These are phyloP conservation scores for Paraphysoderma sedebokerense DNA, from an alignment of 371 early-diverging fungal species.

Conservation along the genomic window DNA sequence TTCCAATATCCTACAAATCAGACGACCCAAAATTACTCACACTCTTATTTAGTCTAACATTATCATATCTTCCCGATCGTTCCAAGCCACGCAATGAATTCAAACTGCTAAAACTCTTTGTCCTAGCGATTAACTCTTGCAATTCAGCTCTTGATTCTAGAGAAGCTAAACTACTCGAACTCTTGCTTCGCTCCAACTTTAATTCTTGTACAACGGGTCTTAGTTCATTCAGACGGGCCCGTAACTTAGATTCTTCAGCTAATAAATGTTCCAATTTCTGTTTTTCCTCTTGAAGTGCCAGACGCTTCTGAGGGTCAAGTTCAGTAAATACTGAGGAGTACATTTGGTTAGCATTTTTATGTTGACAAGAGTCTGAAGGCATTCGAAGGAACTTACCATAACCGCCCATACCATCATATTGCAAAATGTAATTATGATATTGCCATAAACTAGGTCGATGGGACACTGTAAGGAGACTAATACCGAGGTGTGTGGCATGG, in stretches of 20 bases:
- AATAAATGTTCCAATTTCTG: background rate
- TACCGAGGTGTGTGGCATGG: slow-evolving; percentile 65
- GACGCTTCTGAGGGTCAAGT: background rate
- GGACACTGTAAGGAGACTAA: slow-evolving; percentile 69
- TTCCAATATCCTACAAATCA: too few relatives aligned
- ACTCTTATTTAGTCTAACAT: too few relatives aligned
- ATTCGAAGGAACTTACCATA: too few relatives aligned
- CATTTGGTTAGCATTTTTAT: too few relatives aligned
- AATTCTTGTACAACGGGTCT: background rate
- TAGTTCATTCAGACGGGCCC: background rate
- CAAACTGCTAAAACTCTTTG: too few relatives aligned
- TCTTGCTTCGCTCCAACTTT: background rate
- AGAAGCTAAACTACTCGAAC: background rate
- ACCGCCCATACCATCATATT: background rate
- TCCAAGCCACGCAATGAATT: too few relatives aligned
- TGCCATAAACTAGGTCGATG: slow-evolving; percentile 76
- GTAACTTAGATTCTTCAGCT: background rate
- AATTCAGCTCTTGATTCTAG: background rate
- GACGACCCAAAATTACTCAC: too few relatives aligned
- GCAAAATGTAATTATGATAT: slow-evolving; percentile 62
- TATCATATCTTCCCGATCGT: too few relatives aligned
- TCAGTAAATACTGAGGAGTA: background rate
- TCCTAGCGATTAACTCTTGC: background rate
- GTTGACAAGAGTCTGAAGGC: too few relatives aligned
- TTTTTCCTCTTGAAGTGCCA: slow-evolving; percentile 2